Conservation (phyloP, 2,329 filamentous ascomycete genomes). For the Colletotrichum acutatum region DNA sequence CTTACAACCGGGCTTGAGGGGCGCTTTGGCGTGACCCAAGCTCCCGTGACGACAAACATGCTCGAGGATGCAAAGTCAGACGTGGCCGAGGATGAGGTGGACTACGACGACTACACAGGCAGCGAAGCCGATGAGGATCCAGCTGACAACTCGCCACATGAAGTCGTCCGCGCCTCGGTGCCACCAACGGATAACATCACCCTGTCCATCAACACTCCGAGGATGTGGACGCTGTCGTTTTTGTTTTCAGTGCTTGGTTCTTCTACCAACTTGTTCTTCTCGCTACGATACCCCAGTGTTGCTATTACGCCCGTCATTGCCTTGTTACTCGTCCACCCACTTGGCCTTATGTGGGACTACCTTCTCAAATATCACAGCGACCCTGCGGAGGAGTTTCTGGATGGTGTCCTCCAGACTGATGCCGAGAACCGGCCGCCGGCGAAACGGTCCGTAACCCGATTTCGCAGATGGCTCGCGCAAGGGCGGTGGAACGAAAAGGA, state of each 20-base stretch:
- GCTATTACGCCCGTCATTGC: conserved; percentile 91
- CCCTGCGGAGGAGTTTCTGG: conserved; percentile 50
- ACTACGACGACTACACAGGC: conserved; percentile 44
- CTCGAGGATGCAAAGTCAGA: conserved; percentile 49
- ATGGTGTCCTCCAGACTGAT: conserved; percentile 43
- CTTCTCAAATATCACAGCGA: conserved; percentile 62
- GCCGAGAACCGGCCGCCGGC: not conserved
- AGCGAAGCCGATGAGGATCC: conserved; percentile 59
- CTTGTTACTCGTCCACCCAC: conserved; percentile 83
- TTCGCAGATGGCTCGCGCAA: conserved; percentile 81
- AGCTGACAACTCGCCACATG: conserved; percentile 78
- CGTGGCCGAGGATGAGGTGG: conserved; percentile 37
- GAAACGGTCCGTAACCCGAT: conserved; percentile 46
- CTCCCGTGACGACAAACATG: conserved; percentile 57
- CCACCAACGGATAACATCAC: conserved; percentile 78
- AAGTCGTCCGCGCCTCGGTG: conserved; percentile 84
- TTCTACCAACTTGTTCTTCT: conserved; percentile 89
- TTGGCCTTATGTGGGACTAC: conserved; percentile 83
- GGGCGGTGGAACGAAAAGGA: conserved; percentile 90
- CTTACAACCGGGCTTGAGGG: conserved; percentile 65
- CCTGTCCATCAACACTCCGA: conserved; percentile 87
- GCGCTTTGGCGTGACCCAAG: conserved; percentile 63
- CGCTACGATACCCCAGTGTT: conserved; percentile 88
- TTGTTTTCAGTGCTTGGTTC: conserved; percentile 85
- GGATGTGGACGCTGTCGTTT: conserved; percentile 87